phyloP scores from a whole-genome alignment of 352 stramenopile species.

The Phytophthora lateralis region DNA sequence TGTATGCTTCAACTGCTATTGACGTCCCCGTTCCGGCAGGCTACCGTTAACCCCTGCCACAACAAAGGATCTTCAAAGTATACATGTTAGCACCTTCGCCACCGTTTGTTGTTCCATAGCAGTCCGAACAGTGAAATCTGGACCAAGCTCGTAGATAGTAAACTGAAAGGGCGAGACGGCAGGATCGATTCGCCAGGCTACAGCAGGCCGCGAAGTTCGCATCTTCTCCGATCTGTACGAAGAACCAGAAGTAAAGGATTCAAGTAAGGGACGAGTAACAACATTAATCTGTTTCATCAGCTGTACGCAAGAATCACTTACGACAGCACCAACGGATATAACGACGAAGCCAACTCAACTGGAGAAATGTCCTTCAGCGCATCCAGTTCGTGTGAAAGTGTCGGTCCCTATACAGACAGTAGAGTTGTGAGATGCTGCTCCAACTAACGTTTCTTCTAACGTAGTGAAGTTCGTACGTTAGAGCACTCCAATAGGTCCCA shows the following conservation, averaged over 20 bases:
- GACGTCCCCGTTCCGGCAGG: not conserved
- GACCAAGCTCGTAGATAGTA: conserved; percentile 31
- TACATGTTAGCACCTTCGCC: conserved; percentile 32
- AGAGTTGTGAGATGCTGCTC: not conserved
- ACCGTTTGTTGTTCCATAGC: conserved; percentile 27
- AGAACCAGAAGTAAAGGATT: not conserved
- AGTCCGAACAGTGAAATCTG: conserved; percentile 26
- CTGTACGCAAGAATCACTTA: conserved; percentile 21
- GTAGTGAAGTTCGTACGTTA: conserved; percentile 29
- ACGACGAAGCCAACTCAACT: conserved; percentile 35
- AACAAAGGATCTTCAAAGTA: conserved; percentile 28
- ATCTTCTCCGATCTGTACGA: conserved; percentile 52
- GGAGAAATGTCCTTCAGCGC: conserved; percentile 14
- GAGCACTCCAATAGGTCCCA: conserved; percentile 63
- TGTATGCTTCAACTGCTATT: conserved; percentile 14
- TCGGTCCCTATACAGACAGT: conserved; percentile 30
- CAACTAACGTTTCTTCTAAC: not conserved
- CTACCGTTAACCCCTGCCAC: not conserved
- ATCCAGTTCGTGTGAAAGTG: conserved; percentile 40
- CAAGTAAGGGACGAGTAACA: conserved; percentile 2
- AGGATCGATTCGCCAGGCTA: conserved; percentile 39
- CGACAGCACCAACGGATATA: conserved; percentile 52
- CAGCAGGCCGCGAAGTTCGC: conserved; percentile 50
- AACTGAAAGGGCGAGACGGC: conserved; percentile 30
- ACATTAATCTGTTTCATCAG: not conserved